These are phyloP conservation scores for Lavandula angustifolia DNA, from an alignment of 257 asterid species.

Conservation along the genomic window DNA sequence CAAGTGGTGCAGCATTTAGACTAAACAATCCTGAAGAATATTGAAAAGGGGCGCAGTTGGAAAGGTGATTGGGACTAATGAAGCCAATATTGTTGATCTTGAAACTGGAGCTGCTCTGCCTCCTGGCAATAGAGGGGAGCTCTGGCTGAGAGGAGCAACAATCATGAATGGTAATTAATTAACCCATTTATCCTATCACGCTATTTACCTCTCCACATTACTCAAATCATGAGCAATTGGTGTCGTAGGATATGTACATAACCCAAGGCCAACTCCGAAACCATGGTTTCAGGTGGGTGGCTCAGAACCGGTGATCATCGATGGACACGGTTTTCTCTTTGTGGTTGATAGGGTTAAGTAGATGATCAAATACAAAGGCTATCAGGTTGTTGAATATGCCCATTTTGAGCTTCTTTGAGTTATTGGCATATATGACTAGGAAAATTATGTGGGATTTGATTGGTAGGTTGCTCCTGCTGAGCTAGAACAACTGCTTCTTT, in stretches of 20 bases:
- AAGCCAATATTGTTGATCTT: conserved; percentile 61
- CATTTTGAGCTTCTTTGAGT: no score
- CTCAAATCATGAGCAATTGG: neutral
- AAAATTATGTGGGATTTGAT: no score
- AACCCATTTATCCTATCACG: no score
- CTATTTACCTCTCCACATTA: neutral
- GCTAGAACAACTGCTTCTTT: conserved; percentile 54
- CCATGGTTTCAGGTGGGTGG: conserved; percentile 44
- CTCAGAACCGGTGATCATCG: conserved; percentile 55
- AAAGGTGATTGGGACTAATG: conserved; percentile 31
- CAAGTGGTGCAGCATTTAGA: conserved; percentile 44
- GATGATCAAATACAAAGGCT: conserved; percentile 61
- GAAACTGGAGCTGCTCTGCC: conserved; percentile 45
- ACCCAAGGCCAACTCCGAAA: conserved; percentile 46
- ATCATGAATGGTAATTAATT: conserved; percentile 56
- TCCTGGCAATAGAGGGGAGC: conserved; percentile 60
- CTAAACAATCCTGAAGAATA: conserved; percentile 40
- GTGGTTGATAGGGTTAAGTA: conserved; percentile 59
- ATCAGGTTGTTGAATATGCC: conserved; percentile 40
- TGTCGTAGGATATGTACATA: conserved; percentile 45
- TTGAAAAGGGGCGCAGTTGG: conserved; percentile 51
- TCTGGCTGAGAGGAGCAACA: conserved; percentile 58
- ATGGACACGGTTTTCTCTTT: conserved; percentile 49
- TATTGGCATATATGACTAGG: no score
- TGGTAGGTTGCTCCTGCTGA: conserved; percentile 60